Conservation (phyloP, 768 basidiomycete species). For the Macrolepiota dolichaula region DNA sequence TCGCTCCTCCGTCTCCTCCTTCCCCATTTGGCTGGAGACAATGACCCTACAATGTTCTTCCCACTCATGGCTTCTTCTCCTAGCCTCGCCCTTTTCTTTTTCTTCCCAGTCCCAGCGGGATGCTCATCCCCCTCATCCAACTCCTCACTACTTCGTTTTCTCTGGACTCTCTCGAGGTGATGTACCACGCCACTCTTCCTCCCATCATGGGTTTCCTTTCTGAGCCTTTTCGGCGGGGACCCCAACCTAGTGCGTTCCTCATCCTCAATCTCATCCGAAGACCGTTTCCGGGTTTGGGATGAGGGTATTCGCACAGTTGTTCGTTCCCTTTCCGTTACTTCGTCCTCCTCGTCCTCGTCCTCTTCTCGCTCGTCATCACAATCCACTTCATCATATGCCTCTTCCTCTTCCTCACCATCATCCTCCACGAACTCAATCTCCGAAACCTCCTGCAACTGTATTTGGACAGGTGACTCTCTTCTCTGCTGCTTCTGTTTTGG, state of each 20-base stretch:
- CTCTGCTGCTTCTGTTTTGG: not conserved
- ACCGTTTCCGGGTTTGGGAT: conserved; percentile 18
- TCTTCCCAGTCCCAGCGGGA: not conserved
- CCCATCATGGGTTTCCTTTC: not conserved
- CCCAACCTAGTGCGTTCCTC: not conserved
- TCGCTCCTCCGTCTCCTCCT: no score
- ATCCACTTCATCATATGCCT: not conserved
- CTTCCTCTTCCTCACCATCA: conserved; percentile 14
- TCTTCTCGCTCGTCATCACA: conserved; percentile 4
- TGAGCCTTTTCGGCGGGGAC: conserved; percentile 4
- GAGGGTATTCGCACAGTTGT: conserved; percentile 5
- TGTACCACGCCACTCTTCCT: not conserved
- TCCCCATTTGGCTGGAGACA: conserved; percentile 3
- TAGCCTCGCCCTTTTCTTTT: not conserved
- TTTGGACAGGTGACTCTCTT: conserved; percentile 16
- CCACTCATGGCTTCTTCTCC: not conserved
- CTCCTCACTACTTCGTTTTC: conserved; percentile 11
- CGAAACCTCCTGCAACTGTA: conserved; percentile 20
- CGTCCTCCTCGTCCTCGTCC: not conserved
- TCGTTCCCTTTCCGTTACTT: not conserved
- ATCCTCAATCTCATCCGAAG: conserved; percentile 22
- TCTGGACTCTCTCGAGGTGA: not conserved
- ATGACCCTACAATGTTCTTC: not conserved
- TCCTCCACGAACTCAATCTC: conserved; percentile 17
- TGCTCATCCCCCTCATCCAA: not conserved